Percentiles rank a stretch among this genome's conserved stretches.
Evolutionary conservation across 1,284 basidiomycete species (phyloP).

Genomic region (Trametes polyzona): DNA sequence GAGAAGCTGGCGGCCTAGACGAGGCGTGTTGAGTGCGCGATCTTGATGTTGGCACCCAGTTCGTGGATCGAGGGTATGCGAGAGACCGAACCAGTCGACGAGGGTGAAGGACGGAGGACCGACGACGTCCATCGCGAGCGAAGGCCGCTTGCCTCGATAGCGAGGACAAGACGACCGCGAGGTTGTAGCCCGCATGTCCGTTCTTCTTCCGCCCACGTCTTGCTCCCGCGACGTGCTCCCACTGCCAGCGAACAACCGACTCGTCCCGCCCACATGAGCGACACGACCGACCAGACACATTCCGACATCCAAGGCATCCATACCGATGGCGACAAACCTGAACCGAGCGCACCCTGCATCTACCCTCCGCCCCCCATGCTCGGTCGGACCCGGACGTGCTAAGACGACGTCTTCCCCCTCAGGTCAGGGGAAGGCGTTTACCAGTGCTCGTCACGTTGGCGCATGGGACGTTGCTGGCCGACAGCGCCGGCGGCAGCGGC

Average conservation of each 20-base stretch:
- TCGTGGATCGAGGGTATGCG: constrained; percentile 15
- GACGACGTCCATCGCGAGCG: constrained; percentile 4
- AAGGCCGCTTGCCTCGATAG: background rate
- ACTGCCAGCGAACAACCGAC: constrained; percentile 18
- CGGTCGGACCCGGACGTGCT: constrained; percentile 61
- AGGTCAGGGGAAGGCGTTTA: constrained; percentile 47
- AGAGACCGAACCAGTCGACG: constrained; percentile 24
- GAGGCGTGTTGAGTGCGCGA: constrained; percentile 18
- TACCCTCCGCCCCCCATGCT: constrained; percentile 64
- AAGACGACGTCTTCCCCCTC: constrained; percentile 29
- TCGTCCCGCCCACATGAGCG: constrained; percentile 26
- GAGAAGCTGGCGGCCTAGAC: constrained; percentile 22
- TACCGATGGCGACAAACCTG: constrained; percentile 42
- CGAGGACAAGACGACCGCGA: background rate
- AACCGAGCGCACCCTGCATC: constrained; percentile 55
- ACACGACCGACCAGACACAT: constrained; percentile 33
- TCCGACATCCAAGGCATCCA: constrained; percentile 35
- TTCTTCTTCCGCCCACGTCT: constrained; percentile 22
- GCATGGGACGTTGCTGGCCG: constrained; percentile 60
- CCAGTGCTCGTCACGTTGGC: constrained; percentile 75
- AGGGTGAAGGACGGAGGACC: constrained; percentile 11
- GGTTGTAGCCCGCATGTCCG: constrained; percentile 1
- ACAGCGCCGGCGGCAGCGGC: constrained; percentile 55
- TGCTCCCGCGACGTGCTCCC: constrained; percentile 27
- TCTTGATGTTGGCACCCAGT: constrained; percentile 22